Conservation (phyloP, 2,329 filamentous ascomycete species). For the Tolypocladium capitatum region DNA sequence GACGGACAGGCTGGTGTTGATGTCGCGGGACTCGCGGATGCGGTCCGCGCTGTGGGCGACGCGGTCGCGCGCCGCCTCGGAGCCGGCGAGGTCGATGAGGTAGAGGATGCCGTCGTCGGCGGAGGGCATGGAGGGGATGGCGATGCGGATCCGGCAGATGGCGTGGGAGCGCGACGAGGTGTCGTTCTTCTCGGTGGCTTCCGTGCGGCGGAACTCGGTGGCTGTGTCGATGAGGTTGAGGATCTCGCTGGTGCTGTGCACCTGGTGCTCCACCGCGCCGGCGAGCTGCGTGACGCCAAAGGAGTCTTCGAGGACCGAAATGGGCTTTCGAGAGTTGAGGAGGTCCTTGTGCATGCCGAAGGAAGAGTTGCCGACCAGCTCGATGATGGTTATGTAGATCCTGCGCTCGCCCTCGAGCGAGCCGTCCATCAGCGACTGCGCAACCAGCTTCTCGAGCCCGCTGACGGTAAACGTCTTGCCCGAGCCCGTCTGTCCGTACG, state of each 20-base stretch:
- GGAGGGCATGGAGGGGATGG: slow-evolving; percentile 13
- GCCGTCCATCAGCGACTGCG: slow-evolving; percentile 18
- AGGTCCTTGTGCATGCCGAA: slow-evolving; percentile 21
- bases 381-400: slow-evolving; percentile 24
- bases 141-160: slow-evolving; percentile 32
- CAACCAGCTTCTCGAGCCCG: slow-evolving; percentile 25
- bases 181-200: slow-evolving; percentile 31
- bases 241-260: slow-evolving; percentile 15
- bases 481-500: slow-evolving; percentile 35
- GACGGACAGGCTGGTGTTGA: slow-evolving; percentile 33
- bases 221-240: slow-evolving; percentile 22
- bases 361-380: slow-evolving; percentile 23
- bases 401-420: slow-evolving; percentile 12
- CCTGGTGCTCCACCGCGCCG: slow-evolving; percentile 25
- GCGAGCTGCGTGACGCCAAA: slow-evolving; percentile 29
- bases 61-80: slow-evolving; percentile 32
- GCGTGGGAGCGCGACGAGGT: slow-evolving; percentile 34
- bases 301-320: slow-evolving; percentile 32
- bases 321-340: slow-evolving; percentile 24
- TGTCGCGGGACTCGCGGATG: slow-evolving; percentile 32
- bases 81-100: slow-evolving; percentile 34
- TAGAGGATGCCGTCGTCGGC: slow-evolving; percentile 29
- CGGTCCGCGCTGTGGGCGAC: slow-evolving; percentile 24
- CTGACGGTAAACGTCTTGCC: slow-evolving; percentile 34
- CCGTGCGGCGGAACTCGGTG: slow-evolving; percentile 25